Conservation (phyloP, 768 basidiomycete genomes). For the Suillus cothurnatus region DNA sequence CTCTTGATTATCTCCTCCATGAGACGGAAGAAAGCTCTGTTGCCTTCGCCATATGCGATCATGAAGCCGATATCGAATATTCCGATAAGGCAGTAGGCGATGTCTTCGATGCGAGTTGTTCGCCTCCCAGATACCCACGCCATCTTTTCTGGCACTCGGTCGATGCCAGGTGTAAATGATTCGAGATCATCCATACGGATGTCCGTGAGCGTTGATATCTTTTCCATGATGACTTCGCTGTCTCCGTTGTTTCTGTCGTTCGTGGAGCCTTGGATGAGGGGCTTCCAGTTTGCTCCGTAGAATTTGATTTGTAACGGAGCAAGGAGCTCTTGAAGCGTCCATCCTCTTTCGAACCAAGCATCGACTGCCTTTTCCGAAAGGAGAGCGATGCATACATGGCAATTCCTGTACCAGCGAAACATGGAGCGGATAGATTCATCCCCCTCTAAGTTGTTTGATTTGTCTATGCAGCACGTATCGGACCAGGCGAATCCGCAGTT, state of each 20-base stretch:
- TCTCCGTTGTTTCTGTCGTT: conserved; percentile 3
- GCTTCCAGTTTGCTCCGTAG: conserved; percentile 17
- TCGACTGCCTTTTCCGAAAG: conserved; percentile 3
- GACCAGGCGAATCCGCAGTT: conserved; percentile 14
- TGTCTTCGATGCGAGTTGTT: conserved; percentile 22
- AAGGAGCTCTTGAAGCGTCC: conserved; percentile 17
- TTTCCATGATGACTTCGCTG: not conserved
- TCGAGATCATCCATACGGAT: conserved; percentile 9
- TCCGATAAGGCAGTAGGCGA: conserved; percentile 19
- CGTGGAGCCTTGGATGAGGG: conserved; percentile 7
- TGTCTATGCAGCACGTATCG: conserved; percentile 22
- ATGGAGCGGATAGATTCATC: conserved; percentile 24
- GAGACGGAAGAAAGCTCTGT: conserved; percentile 20
- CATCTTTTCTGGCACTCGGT: conserved; percentile 13
- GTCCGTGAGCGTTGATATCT: conserved; percentile 6
- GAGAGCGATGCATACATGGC: conserved; percentile 18
- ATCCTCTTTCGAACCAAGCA: conserved; percentile 22
- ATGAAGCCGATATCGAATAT: conserved; percentile 18
- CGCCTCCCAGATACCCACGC: conserved; percentile 20
- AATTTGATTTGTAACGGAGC: conserved; percentile 21
- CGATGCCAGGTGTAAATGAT: conserved; percentile 9
- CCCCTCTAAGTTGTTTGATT: conserved; percentile 18
- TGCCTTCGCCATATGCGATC: conserved; percentile 21
- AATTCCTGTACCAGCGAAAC: conserved; percentile 22
- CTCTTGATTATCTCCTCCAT: conserved; percentile 14